Evolutionary conservation across 306 rosid species (phyloP), one percentile per base, ranked within the genome.

Genomic region (Sindora glabra): DNA sequence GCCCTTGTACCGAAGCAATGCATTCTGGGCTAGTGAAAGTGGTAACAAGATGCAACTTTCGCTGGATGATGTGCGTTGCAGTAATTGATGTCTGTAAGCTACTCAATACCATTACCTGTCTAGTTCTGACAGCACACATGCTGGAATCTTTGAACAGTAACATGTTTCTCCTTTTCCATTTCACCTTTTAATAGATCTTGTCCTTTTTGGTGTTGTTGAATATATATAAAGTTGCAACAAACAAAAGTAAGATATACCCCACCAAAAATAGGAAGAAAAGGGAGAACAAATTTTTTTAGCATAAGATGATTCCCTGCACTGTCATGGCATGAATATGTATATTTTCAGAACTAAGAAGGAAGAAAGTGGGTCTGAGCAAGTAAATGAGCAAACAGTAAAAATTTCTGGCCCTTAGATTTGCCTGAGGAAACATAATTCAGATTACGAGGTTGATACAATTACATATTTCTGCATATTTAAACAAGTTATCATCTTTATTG

Each of bases 81-180:
- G 70, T 37, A 70, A 50, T 51, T 33, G 30, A 41, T 42, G 29
- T 69, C 56, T 61, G 46, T 76, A 64, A 68, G 74, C 58, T 17
- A 26, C 41, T 22, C 54, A 74, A 27, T 47, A 32, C 55, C 50
- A 8, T 70, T 24, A 21, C 50, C 56, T 50, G 38, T 26, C 41
- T 42, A 44, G 46, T 70, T 85, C 72, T 76, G 68, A 73, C 67
- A 69, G n/a, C 68, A 42, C 61, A 48, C 59, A 63, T 60, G 57
- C 61, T 30, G 62, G 79, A 85, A 69, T 77, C 47, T 75, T 58
- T 48, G 37, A 46, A 53, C 69, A 64, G 72, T 34, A 17, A 24
- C 30, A 59, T 8, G 12, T 32, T 41, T 52, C 46, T 70, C 42
- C 68, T 51, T 76, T 73, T 65, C 61, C 14, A 56, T 32, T 57